phyloP scores from a whole-genome alignment of 176 grass and related monocot species.

The Dactylis glomerata region DNA sequence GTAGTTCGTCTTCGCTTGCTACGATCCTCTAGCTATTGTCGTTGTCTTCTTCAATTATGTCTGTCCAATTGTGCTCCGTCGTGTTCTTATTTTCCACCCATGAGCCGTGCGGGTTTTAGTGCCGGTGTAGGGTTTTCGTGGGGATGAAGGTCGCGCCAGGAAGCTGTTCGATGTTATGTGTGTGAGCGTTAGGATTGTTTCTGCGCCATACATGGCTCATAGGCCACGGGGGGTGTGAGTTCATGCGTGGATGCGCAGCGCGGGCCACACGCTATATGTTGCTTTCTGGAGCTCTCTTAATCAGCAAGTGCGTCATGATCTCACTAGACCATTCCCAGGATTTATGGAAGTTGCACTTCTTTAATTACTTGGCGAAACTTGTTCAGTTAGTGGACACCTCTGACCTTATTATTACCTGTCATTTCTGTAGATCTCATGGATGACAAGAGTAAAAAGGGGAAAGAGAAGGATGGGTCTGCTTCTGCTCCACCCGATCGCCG shows the following conservation, averaged over 20 bases:
- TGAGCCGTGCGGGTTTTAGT: not conserved
- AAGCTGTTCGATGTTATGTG: not conserved
- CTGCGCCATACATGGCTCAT: not conserved
- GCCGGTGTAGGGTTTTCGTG: not conserved
- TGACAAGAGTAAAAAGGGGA: not conserved
- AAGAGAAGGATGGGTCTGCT: constrained; percentile 19
- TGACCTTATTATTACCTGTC: not conserved
- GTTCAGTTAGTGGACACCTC: not conserved
- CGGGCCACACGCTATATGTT: not conserved
- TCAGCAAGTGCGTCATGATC: not conserved
- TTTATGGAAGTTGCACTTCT: not conserved
- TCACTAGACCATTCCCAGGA: not conserved
- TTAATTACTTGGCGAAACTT: not conserved
- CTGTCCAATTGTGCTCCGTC: not conserved
- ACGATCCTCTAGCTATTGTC: not conserved
- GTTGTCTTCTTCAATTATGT: not conserved
- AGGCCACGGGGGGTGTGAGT: not conserved
- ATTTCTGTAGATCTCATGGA: constrained; percentile 32
- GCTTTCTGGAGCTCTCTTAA: not conserved
- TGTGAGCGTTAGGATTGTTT: not conserved
- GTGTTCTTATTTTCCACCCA: not conserved
- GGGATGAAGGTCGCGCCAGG: not conserved
- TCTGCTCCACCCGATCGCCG: not conserved
- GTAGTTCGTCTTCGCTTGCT: not conserved
- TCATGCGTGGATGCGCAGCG: not conserved